Percentiles rank a stretch among this genome's conserved stretches.
These are phyloP conservation scores for Sisymbrium altissimum DNA, from an alignment of 345 rosid genomes.

Conservation along the genomic window DNA sequence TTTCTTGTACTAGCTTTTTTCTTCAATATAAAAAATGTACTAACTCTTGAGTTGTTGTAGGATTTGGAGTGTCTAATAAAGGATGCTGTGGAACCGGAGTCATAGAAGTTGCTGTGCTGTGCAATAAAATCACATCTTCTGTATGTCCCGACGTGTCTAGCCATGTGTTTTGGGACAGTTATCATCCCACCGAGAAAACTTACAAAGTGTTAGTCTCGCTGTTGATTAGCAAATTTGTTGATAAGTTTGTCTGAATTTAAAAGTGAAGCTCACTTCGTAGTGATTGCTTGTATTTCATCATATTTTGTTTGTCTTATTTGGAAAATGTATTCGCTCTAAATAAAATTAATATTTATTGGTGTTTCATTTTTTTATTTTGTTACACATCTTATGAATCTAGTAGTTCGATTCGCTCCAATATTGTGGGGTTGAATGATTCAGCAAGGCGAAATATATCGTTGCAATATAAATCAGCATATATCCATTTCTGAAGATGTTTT, in stretches of 20 bases:
- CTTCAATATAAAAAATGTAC: not conserved
- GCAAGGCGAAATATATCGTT: not conserved
- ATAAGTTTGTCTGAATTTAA: constrained; percentile 32
- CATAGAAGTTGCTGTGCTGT: constrained; percentile 48
- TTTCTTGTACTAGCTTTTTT: not conserved
- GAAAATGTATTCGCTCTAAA: not conserved
- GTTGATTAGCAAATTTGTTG: constrained; percentile 24
- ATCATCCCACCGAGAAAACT: constrained; percentile 65
- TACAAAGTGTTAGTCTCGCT: constrained; percentile 34
- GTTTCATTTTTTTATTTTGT: not conserved
- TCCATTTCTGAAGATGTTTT: not conserved
- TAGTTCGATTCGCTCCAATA: not conserved
- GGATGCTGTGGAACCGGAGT: constrained; percentile 82
- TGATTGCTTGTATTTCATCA: not conserved
- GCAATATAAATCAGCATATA: not conserved
- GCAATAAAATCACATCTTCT: constrained; percentile 42
- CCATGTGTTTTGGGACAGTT: constrained; percentile 74
- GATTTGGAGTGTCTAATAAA: constrained; percentile 46
- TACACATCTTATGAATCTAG: not conserved
- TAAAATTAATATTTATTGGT: not conserved
- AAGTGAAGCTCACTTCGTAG: not conserved
- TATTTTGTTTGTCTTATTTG: not conserved
- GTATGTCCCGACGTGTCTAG: constrained; percentile 42
- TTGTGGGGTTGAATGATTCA: not conserved
- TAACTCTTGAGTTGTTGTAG: constrained; percentile 37